Conservation (phyloP, 495 filamentous ascomycete species). For the Penicillium paxilli region DNA sequence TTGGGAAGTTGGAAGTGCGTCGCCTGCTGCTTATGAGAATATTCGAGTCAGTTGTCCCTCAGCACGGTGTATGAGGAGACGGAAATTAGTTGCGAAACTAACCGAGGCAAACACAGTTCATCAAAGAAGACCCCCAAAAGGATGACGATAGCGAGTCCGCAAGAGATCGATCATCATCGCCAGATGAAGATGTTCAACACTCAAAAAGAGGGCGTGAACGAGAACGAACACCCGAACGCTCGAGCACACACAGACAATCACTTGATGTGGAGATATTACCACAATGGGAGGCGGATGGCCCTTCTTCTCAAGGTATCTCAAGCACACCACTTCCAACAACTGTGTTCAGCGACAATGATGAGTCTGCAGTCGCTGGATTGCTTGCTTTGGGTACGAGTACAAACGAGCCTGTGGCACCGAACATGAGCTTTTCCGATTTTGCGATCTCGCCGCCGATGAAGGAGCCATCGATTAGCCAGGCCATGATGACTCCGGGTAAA, state of each 20-base stretch:
- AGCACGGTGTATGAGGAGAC: not conserved
- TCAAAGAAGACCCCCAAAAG: slow-evolving; percentile 21
- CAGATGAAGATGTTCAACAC: not conserved
- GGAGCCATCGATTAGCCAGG: not conserved
- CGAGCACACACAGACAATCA: not conserved
- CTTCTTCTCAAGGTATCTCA: not conserved
- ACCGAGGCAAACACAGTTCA: slow-evolving; percentile 24
- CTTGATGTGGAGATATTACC: slow-evolving; percentile 3
- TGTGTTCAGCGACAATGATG: slow-evolving; percentile 28
- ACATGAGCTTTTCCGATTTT: slow-evolving; percentile 12
- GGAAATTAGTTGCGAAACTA: not conserved
- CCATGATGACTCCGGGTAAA: not conserved
- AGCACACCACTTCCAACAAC: not conserved
- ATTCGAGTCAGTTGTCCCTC: slow-evolving; percentile 22
- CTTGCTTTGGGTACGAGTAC: slow-evolving; percentile 31
- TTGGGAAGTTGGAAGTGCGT: slow-evolving; percentile 8
- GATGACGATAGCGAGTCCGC: not conserved
- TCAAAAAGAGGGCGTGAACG: not conserved
- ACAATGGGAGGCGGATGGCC: not conserved
- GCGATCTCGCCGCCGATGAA: slow-evolving; percentile 2
- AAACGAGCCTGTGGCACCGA: not conserved
- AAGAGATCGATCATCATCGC: not conserved
- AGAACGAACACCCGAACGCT: not conserved
- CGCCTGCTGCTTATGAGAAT: slow-evolving; percentile 17
- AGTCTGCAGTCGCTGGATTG: slow-evolving; percentile 32